Conservation (phyloP, 2,329 filamentous ascomycete genomes). For the Fusarium tuaranense region DNA sequence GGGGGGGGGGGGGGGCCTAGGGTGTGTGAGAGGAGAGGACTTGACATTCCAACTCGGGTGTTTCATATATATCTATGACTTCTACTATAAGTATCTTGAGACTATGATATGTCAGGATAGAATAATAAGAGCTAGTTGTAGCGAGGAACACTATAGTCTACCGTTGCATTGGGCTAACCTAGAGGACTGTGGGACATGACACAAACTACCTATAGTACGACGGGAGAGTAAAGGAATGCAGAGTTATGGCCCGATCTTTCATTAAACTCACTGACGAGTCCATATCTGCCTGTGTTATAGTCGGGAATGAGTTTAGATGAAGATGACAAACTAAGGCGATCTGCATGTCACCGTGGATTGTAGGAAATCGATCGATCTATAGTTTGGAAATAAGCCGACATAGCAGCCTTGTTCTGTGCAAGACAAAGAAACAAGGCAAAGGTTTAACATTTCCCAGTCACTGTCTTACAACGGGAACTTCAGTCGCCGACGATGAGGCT, state of each 20-base stretch:
- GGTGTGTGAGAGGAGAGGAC: background rate
- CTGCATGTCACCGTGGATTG: background rate
- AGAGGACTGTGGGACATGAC: background rate
- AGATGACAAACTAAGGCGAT: background rate
- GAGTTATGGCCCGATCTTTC: background rate
- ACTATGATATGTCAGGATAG: background rate
- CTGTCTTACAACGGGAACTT: background rate
- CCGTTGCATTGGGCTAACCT: background rate
- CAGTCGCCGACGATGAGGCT: background rate
- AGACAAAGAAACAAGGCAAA: background rate
- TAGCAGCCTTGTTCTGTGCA: background rate
- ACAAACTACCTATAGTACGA: background rate
- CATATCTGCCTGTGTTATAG: background rate
- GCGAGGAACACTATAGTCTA: background rate
- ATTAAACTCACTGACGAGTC: background rate
- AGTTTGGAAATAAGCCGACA: background rate
- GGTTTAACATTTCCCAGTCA: background rate
- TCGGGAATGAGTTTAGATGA: background rate
- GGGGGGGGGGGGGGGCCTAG: background rate
- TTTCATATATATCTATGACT: background rate
- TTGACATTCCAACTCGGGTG: background rate
- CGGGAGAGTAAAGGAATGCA: background rate
- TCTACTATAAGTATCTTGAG: background rate
- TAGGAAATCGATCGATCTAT: too few relatives aligned
- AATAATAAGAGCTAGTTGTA: background rate